A percentile compares a stretch with the other conserved stretches of the same genome.
These are phyloP conservation scores for Dictyostelium brefeldianum DNA, from an alignment of 78 protist genomes.

Conservation along the genomic window DNA sequence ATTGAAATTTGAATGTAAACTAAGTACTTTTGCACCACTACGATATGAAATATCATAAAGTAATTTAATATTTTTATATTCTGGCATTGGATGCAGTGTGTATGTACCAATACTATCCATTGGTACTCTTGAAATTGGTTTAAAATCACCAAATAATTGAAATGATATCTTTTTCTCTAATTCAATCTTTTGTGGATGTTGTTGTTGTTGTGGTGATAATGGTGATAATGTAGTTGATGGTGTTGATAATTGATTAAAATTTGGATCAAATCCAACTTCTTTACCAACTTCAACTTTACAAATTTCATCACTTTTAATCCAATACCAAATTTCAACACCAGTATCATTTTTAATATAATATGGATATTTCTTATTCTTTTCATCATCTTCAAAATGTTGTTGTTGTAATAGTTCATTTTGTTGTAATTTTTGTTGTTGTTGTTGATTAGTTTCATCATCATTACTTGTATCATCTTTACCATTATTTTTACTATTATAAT, in stretches of 20 bases:
- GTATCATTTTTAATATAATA: slow-evolving; percentile 64
- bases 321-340: slow-evolving; percentile 76
- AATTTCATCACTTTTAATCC: slow-evolving; percentile 43
- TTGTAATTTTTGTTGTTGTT: too few species aligned
- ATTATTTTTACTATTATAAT: slow-evolving; percentile 9
- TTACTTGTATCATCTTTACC: neutral
- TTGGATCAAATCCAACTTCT: slow-evolving; percentile 21
- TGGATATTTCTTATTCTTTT: slow-evolving; percentile 26
- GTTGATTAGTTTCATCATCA: neutral
- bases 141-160: slow-evolving; percentile 61
- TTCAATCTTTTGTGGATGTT: slow-evolving; percentile 3
- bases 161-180: slow-evolving; percentile 67
- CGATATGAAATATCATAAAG: slow-evolving; percentile 66
- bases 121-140: slow-evolving; percentile 43
- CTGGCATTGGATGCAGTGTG: slow-evolving; percentile 63
- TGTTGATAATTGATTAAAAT: neutral
- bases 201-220: neutral
- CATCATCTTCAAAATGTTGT: neutral
- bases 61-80: slow-evolving; percentile 27
- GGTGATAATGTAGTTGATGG: neutral
- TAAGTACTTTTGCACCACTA: slow-evolving; percentile 63
- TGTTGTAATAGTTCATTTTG: neutral
- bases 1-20: slow-evolving; percentile 59
- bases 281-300: slow-evolving; percentile 13
- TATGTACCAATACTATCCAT: slow-evolving; percentile 74